These are phyloP conservation scores for Fusarium buxicola DNA, from an alignment of 2,329 filamentous ascomycete genomes.

Conservation along the genomic window DNA sequence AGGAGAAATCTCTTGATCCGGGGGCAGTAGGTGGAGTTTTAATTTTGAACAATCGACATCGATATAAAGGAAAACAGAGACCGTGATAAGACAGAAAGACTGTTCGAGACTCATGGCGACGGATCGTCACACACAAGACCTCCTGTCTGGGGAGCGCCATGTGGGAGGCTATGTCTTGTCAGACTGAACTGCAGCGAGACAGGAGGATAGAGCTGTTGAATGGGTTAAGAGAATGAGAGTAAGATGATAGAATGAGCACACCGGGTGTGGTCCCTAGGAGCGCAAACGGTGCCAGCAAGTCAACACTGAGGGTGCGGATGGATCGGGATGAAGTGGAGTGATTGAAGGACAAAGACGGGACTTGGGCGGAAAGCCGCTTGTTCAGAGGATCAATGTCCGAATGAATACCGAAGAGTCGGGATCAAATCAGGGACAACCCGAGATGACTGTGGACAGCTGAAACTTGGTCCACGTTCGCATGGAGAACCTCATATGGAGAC, in stretches of 20 bases:
- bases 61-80: not conserved
- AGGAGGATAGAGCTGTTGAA: slow-evolving; percentile 1
- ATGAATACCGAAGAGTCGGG: not conserved
- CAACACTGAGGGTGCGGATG: slow-evolving; percentile 12
- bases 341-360: slow-evolving; percentile 22
- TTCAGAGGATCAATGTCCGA: slow-evolving; percentile 8
- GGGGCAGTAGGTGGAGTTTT: not conserved
- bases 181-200: slow-evolving; percentile 13
- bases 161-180: slow-evolving; percentile 38
- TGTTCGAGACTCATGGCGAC: slow-evolving; percentile 16
- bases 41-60: not conserved
- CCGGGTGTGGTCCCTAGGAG: slow-evolving; percentile 10
- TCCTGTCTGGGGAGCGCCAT: slow-evolving; percentile 8
- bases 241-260: slow-evolving; percentile 10
- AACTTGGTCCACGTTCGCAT: not conserved
- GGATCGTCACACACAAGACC: slow-evolving; percentile 23
- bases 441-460: not conserved
- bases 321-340: slow-evolving; percentile 28
- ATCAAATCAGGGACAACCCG: not conserved
- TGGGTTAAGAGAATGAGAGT: not conserved
- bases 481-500: not conserved
- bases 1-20: not conserved
- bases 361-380: slow-evolving; percentile 25
- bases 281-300: slow-evolving; percentile 16
- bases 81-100: slow-evolving; percentile 1